Evolutionary conservation across 2,329 filamentous ascomycete genomes (phyloP), one percentile per base, ranked within the genome.

Genomic region (Verticillium dahliae): DNA sequence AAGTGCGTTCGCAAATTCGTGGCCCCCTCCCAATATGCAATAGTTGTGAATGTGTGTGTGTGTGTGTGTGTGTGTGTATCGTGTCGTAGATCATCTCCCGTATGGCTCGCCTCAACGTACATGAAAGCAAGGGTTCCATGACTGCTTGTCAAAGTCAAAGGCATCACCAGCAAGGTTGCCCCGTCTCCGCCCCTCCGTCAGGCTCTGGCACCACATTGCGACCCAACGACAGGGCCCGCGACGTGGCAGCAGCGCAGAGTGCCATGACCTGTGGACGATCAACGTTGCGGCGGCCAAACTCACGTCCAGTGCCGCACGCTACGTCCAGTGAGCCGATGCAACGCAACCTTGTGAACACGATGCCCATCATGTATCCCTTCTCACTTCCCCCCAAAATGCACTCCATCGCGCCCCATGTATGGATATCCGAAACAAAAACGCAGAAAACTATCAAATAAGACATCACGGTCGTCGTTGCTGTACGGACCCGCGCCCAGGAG

Each of bases 1-100:
- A 58, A 37, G n/a, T 58, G 55, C 38, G 57, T 58, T 57, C 7
- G 55, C 45, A 59, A 59, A 52, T 50, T 35, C 58, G 45, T 62
- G 60, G 61, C 62, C 61, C 58, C 60, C 57, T 60, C 59, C 62
- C 62, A 63, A 61, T 63, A 65, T 65, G 64, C 63, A 64, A 18
- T 39, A 31, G 56, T 58, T 39, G 27, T 58, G n/a, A 58, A 57
- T 56, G 41, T 38, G 56, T 33, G 56, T 65, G 60, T 65, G 52
- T 65, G 59, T 65, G 64, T 38, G 56, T 33, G 56, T 65, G 60
- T 65, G 52, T 65, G 59, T 65, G 64, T 65, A 65, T 65, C 64
- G 61, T 65, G 38, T 65, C 57, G 60, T 61, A 57, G 58, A 63
- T 50, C 58, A 56, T 63, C 56, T 63, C 59, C 39, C 18, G 27